phyloP scores from a whole-genome alignment of 148 eudicot genomes.

The Simmondsia chinensis region DNA sequence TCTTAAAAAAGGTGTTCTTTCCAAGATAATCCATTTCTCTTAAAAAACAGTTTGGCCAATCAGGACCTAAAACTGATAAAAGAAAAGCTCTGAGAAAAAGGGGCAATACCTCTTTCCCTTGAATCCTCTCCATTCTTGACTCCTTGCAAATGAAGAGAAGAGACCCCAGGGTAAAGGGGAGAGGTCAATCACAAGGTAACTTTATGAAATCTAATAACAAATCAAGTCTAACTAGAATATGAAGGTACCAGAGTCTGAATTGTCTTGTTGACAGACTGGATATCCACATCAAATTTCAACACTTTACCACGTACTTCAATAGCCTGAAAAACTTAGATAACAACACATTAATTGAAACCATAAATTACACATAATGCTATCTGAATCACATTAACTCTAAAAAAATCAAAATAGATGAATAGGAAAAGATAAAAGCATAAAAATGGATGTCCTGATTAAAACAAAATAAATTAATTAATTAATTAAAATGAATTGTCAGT shows the following conservation, averaged over 20 bases:
- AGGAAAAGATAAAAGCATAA: too few species aligned
- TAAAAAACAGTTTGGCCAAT: too few species aligned
- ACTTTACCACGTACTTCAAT: conserved; percentile 4
- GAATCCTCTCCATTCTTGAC: conserved; percentile 37
- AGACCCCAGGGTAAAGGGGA: not conserved
- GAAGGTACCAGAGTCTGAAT: conserved; percentile 17
- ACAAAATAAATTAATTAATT: too few species aligned
- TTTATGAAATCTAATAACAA: not conserved
- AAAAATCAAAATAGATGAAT: not conserved
- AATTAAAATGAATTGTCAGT: too few species aligned
- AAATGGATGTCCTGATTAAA: too few species aligned
- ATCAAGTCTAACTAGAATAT: not conserved
- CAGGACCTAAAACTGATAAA: too few species aligned
- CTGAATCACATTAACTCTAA: not conserved
- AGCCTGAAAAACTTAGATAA: conserved; percentile 8
- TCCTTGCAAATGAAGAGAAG: conserved; percentile 38
- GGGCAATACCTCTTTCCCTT: conserved; percentile 50
- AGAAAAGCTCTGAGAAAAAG: too few species aligned
- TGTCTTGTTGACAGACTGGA: conserved; percentile 7
- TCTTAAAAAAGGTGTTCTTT: too few species aligned
- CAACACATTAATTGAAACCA: not conserved
- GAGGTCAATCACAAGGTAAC: not conserved
- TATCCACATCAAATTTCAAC: not conserved
- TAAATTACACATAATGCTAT: not conserved
- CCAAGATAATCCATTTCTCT: too few species aligned